phyloP scores from a whole-genome alignment of 768 basidiomycete genomes.

The Trametes meyenii region DNA sequence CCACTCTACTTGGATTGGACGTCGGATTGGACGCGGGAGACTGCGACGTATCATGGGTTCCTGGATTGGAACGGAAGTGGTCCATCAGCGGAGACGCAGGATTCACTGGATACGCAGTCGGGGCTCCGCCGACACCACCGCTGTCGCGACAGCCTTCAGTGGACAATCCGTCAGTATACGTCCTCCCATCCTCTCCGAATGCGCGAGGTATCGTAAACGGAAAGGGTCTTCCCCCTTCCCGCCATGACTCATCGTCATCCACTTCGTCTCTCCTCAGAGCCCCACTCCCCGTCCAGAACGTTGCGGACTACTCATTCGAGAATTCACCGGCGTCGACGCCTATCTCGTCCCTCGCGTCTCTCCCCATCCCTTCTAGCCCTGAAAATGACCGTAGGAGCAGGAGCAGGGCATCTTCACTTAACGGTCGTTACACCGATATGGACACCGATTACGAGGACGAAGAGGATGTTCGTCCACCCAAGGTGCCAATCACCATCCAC shows the following conservation, averaged over 20 bases:
- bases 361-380: conserved; percentile 38
- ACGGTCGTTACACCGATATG: conserved; percentile 22
- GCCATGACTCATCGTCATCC: conserved; percentile 19
- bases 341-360: conserved; percentile 42
- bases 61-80: conserved; percentile 57
- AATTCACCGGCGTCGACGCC: conserved; percentile 57
- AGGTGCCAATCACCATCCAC: conserved; percentile 69
- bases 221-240: conserved; percentile 26
- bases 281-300: conserved; percentile 64
- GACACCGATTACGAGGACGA: conserved; percentile 32
- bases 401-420: conserved; percentile 43
- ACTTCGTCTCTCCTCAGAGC: conserved; percentile 66
- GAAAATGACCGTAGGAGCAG: conserved; percentile 41
- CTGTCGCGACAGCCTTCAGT: conserved; percentile 48
- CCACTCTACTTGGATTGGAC: conserved; percentile 79
- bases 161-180: conserved; percentile 27
- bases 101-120: conserved; percentile 73
- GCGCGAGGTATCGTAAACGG: conserved; percentile 16
- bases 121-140: conserved; percentile 38
- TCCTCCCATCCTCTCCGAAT: conserved; percentile 30
- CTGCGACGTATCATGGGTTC: conserved; percentile 69
- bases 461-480: conserved; percentile 44
- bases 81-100: conserved; percentile 62
- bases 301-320: conserved; percentile 80
- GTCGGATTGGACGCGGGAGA: conserved; percentile 68